These are phyloP conservation scores for Cercophora samala DNA, from an alignment of 495 filamentous ascomycete genomes.

Conservation along the genomic window DNA sequence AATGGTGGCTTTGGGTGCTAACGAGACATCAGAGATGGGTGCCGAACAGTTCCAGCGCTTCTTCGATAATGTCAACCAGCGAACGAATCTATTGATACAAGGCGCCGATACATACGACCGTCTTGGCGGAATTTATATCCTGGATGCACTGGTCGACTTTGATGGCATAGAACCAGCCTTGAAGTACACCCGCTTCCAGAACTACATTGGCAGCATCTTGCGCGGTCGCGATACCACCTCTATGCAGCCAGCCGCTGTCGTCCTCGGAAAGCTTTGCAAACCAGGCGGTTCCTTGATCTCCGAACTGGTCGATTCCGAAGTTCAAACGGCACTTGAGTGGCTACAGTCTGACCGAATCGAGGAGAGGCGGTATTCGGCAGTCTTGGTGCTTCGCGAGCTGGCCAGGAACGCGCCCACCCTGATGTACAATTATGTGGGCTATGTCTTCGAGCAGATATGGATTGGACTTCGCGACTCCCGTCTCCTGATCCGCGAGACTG, in stretches of 20 bases:
- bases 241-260: conserved; percentile 81
- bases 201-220: conserved; percentile 81
- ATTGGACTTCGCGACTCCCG: conserved; percentile 85
- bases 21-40: conserved; percentile 58
- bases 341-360: conserved; percentile 93
- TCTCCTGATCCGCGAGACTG: conserved; percentile 85
- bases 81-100: conserved; percentile 73
- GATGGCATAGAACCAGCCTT: conserved; percentile 90
- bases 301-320: conserved; percentile 93
- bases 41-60: conserved; percentile 73
- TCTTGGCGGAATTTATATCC: conserved; percentile 85
- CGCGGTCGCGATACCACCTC: conserved; percentile 83
- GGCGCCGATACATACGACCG: conserved; percentile 81
- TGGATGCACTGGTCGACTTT: conserved; percentile 91
- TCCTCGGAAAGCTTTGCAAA: conserved; percentile 81
- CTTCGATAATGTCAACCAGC: conserved; percentile 72
- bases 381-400: conserved; percentile 84
- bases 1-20: neutral
- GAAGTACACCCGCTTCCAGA: conserved; percentile 89
- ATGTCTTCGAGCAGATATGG: conserved; percentile 93
- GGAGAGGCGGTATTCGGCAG: conserved; percentile 84
- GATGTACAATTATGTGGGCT: conserved; percentile 84
- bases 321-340: conserved; percentile 92
- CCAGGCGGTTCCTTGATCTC: conserved; percentile 93
- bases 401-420: conserved; percentile 87